A percentile compares a stretch with the other conserved stretches of the same genome.
phyloP scores from a whole-genome alignment of 805 yeast species.

The Danielia reshetovae region DNA sequence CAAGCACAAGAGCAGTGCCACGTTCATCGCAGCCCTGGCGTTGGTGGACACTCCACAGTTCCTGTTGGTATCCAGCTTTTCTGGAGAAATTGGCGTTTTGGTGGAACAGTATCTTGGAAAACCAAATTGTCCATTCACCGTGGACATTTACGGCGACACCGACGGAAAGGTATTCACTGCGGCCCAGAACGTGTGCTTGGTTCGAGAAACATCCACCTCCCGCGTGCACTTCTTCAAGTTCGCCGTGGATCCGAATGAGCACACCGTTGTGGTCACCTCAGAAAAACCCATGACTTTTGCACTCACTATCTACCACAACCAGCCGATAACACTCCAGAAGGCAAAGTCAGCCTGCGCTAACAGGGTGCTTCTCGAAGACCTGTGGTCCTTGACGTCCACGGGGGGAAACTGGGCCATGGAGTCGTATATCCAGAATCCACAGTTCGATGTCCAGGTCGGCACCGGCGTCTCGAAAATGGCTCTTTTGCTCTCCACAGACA shows the following conservation, averaged over 20 bases:
- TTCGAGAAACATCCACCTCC: slow-evolving; percentile 25
- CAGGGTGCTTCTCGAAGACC: slow-evolving; percentile 25
- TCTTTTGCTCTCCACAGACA: slow-evolving; percentile 13
- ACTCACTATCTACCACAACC: slow-evolving; percentile 25
- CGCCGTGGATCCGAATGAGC: slow-evolving; percentile 21
- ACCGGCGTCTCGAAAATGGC: slow-evolving; percentile 11
- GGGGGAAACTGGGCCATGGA: slow-evolving; percentile 56
- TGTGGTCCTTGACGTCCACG: slow-evolving; percentile 42
- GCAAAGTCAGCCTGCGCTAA: slow-evolving; percentile 26
- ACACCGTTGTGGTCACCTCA: slow-evolving; percentile 23
- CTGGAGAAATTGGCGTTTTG: neutral
- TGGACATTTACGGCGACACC: slow-evolving; percentile 1
- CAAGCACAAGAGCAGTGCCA: slow-evolving; percentile 16
- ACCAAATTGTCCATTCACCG: neutral
- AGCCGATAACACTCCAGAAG: slow-evolving; percentile 19
- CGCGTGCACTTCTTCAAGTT: slow-evolving; percentile 36
- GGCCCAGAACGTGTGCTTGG: slow-evolving; percentile 19
- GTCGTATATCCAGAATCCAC: slow-evolving; percentile 53
- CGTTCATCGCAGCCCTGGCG: slow-evolving; percentile 15
- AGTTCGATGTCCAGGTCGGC: slow-evolving; percentile 31
- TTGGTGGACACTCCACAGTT: slow-evolving; percentile 42
- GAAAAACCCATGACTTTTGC: slow-evolving; percentile 20
- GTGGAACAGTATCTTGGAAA: slow-evolving; percentile 1
- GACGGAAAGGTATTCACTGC: slow-evolving; percentile 3
- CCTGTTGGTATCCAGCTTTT: slow-evolving; percentile 15